Conservation (phyloP, 345 rosid species). For the thale cress (Arabidopsis thaliana) region TAIR10.1 NC_003070.9:9984001-9984500, state of each 20-base stretch:
- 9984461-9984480: slow-evolving; percentile 49
- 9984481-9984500: slow-evolving; percentile 45
- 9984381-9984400: slow-evolving; percentile 91
- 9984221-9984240: slow-evolving; percentile 86
- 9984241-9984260: slow-evolving; percentile 95
- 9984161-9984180: slow-evolving; percentile 97
- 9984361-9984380: slow-evolving; percentile 92
- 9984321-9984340: slow-evolving; percentile 86
- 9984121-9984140: slow-evolving; percentile 91
- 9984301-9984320: slow-evolving; percentile 89
- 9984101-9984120: slow-evolving; percentile 75
- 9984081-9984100: slow-evolving; percentile 21
- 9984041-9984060: background rate
- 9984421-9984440: slow-evolving; percentile 52
- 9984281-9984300: slow-evolving; percentile 87
- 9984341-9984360: slow-evolving; percentile 89
- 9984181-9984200: slow-evolving; percentile 99
- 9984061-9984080: background rate
- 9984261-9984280: slow-evolving; percentile 87
- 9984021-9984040: slow-evolving; percentile 70
- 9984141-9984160: slow-evolving; percentile 99
- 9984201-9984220: slow-evolving; percentile 99
- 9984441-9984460: slow-evolving; percentile 53
- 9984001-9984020: slow-evolving; percentile 94
- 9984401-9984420: slow-evolving; percentile 55